A percentile compares a stretch with the other conserved stretches of the same genome.
Conservation (phyloP, 2,329 filamentous ascomycete species). For the Diaporthe australafricana region DNA sequence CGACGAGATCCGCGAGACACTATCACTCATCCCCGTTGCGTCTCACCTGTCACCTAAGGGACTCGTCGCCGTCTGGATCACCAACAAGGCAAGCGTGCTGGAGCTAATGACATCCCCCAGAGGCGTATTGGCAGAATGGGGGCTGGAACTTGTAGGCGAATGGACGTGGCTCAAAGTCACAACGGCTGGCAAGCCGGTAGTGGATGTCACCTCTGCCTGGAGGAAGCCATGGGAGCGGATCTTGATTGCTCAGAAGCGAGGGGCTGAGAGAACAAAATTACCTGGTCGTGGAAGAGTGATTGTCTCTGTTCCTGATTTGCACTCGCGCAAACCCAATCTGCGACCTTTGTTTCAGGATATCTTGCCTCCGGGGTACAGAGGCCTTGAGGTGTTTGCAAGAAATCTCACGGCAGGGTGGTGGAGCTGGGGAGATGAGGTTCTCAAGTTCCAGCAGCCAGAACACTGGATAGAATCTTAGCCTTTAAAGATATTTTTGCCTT, state of each 20-base stretch:
- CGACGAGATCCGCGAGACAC: slow-evolving; percentile 59
- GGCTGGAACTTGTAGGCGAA: slow-evolving; percentile 72
- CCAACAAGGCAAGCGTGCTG: slow-evolving; percentile 73
- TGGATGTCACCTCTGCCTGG: slow-evolving; percentile 69
- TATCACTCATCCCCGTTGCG: slow-evolving; percentile 68
- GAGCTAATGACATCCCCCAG: slow-evolving; percentile 64
- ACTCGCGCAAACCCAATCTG: slow-evolving; percentile 83
- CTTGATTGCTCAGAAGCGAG: slow-evolving; percentile 65
- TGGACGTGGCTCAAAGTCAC: slow-evolving; percentile 87
- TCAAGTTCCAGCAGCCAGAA: slow-evolving; percentile 73
- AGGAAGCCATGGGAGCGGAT: slow-evolving; percentile 83
- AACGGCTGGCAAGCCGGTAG: slow-evolving; percentile 71
- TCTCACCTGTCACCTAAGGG: slow-evolving; percentile 64
- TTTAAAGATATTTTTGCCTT: slow-evolving; percentile 37
- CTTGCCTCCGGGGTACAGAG: slow-evolving; percentile 63
- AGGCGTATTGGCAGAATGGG: slow-evolving; percentile 73
- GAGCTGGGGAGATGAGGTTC: slow-evolving; percentile 80
- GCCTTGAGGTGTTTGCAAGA: slow-evolving; percentile 82
- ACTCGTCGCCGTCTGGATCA: slow-evolving; percentile 80
- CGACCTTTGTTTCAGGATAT: slow-evolving; percentile 68
- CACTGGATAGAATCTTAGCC: slow-evolving; percentile 55
- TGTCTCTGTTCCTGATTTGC: slow-evolving; percentile 78
- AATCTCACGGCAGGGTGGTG: slow-evolving; percentile 82
- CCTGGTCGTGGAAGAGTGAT: slow-evolving; percentile 67
- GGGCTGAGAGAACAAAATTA: slow-evolving; percentile 39